phyloP scores from a whole-genome alignment of 1,284 basidiomycete genomes.

The Taiwanofungus camphoratus region DNA sequence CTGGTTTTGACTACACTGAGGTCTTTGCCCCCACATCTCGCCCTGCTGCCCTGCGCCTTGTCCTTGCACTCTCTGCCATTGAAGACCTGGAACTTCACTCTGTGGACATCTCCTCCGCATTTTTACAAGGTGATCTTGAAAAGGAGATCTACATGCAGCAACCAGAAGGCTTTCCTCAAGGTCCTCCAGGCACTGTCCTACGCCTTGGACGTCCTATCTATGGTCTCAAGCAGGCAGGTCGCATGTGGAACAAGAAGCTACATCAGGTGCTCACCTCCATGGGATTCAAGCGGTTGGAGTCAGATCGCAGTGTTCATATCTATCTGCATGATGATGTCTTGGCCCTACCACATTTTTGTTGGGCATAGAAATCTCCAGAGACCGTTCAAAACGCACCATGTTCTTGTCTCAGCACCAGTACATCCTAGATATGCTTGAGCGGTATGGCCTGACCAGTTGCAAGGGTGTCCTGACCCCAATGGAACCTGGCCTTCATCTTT shows the following conservation, averaged over 20 bases:
- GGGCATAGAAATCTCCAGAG: constrained; percentile 30
- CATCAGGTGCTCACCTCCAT: constrained; percentile 3
- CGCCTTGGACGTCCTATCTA: constrained; percentile 16
- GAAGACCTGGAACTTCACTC: constrained; percentile 31
- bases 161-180: constrained; percentile 26
- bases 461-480: constrained; percentile 30
- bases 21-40: constrained; percentile 34
- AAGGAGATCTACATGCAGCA: constrained; percentile 36
- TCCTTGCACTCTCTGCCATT: constrained; percentile 31
- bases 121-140: constrained; percentile 33
- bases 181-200: constrained; percentile 28
- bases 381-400: constrained; percentile 22
- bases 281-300: constrained; percentile 6
- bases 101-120: constrained; percentile 32
- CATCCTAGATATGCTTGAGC: constrained; percentile 27
- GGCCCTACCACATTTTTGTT: constrained; percentile 28
- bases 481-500: constrained; percentile 12
- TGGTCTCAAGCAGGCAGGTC: constrained; percentile 19
- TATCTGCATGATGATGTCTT: constrained; percentile 8
- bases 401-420: constrained; percentile 31
- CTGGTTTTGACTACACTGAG: constrained; percentile 36
- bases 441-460: constrained; percentile 28
- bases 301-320: constrained; percentile 12
- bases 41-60: constrained; percentile 25
- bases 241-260: constrained; percentile 15